These are phyloP conservation scores for Phytophthora kernoviae DNA, from an alignment of 352 stramenopile species.

Conservation along the genomic window DNA sequence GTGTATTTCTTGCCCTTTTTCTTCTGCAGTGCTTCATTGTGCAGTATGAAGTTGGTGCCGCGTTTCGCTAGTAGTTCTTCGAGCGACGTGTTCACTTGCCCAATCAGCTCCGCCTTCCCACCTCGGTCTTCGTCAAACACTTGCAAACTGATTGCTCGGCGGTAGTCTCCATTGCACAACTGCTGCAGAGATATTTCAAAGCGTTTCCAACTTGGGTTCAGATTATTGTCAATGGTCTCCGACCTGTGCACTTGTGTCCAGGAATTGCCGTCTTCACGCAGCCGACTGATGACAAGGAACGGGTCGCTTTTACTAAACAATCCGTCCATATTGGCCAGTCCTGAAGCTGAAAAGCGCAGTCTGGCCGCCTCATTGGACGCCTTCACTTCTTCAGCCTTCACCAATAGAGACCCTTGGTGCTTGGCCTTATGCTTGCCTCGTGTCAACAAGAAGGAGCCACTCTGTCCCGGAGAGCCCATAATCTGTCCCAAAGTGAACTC, in stretches of 20 bases:
- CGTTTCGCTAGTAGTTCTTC: conserved; percentile 61
- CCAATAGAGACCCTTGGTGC: conserved; percentile 54
- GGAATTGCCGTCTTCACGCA: conserved; percentile 55
- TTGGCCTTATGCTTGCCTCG: conserved; percentile 43
- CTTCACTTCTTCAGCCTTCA: conserved; percentile 67
- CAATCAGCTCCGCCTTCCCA: conserved; percentile 75
- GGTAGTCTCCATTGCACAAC: conserved; percentile 80
- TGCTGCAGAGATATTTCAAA: conserved; percentile 66
- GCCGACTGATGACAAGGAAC: conserved; percentile 61
- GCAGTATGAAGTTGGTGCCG: conserved; percentile 55
- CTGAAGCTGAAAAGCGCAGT: conserved; percentile 50
- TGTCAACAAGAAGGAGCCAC: conserved; percentile 59
- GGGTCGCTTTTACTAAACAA: conserved; percentile 71
- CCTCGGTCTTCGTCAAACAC: conserved; percentile 82
- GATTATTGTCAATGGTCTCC: conserved; percentile 74
- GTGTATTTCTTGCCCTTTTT: conserved; percentile 81
- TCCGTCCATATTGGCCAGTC: conserved; percentile 68
- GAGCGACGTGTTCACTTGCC: conserved; percentile 59
- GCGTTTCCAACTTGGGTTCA: conserved; percentile 69
- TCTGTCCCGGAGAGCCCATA: conserved; percentile 75
- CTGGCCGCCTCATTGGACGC: conserved; percentile 49
- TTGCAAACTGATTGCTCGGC: conserved; percentile 72
- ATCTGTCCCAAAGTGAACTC: conserved; percentile 83
- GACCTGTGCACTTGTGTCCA: conserved; percentile 69
- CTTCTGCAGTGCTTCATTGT: conserved; percentile 58